Conservation (phyloP, 768 basidiomycete species). For the Daedaleopsis sinensis region DNA sequence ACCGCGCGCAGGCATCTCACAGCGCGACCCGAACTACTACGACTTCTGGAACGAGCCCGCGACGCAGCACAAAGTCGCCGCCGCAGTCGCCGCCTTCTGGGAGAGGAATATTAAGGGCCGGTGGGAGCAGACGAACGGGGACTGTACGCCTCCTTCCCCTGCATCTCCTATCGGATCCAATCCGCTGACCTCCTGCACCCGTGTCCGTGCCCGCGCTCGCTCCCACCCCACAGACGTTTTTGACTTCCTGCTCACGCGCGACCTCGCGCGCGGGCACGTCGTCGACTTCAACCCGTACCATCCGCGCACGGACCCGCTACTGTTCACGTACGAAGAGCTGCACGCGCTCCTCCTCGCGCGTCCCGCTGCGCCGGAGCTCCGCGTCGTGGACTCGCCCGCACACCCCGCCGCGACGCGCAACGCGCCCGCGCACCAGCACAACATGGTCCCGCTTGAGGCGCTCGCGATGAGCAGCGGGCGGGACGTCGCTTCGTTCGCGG, state of each 20-base stretch:
- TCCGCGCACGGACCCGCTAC: conserved; percentile 81
- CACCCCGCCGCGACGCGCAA: conserved; percentile 72
- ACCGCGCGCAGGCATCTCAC: conserved; percentile 65
- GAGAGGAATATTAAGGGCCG: conserved; percentile 58
- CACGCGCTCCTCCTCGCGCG: conserved; percentile 37
- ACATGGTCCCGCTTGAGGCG: conserved; percentile 91
- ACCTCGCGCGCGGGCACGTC: conserved; percentile 75
- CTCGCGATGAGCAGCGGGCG: conserved; percentile 77
- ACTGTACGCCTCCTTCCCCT: conserved; percentile 61
- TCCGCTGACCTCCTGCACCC: background rate
- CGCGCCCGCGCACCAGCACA: conserved; percentile 78
- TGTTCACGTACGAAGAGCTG: conserved; percentile 85
- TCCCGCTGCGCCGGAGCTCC: conserved; percentile 46
- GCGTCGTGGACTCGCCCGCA: conserved; percentile 71
- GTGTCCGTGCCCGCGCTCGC: background rate
- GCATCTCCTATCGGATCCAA: background rate
- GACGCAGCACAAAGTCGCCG: conserved; percentile 55
- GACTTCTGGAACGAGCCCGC: conserved; percentile 73
- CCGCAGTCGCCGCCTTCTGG: conserved; percentile 66
- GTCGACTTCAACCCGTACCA: conserved; percentile 93
- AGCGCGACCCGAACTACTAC: conserved; percentile 89
- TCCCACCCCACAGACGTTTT: conserved; percentile 62
- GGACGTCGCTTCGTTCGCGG: conserved; percentile 73
- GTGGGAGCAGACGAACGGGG: conserved; percentile 53
- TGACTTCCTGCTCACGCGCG: conserved; percentile 85